Evolutionary conservation across 306 rosid genomes (phyloP), one percentile per base, ranked within the genome.

Genomic region (Malus orientalis): DNA sequence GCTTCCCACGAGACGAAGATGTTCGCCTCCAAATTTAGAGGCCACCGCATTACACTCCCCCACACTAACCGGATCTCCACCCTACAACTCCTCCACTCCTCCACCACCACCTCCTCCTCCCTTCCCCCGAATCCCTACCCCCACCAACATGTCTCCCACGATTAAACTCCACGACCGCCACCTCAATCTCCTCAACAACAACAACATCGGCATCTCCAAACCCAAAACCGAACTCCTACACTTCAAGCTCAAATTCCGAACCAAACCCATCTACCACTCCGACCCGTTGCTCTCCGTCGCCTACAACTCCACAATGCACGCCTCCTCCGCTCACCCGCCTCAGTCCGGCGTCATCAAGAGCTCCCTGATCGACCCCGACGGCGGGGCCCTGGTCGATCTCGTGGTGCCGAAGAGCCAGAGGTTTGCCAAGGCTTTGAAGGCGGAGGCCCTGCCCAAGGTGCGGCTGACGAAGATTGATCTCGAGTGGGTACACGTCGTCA

Each of bases 401-500:
- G 83, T 91, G 82, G 89, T 95, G 75, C 87, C 92, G 2, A 91
- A 91, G 68, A 69, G 79, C 49, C 76, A 82, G 22, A 86, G 92
- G 22, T 86, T 80, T 3, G 61, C 81, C 30, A 89, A 81, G 80
- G n/a, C 20, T 1, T 4, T 58, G 14, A 91, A 89, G 86, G 97
- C 87, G 0, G 89, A 85, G 82, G 72, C 88, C 9, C 72, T 96
- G 76, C 98, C 97, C 0, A 87, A 79, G 76, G 88, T 86, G 74
- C 53, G 69, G 40, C 82, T 96, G 40, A 84, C 91, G 3, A 86
- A 83, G 80, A 85, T 96, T 80, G 99, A 96, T 83, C 67, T 88
- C 23, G 99, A 96, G 81, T 96, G 99, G 99, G 93, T 89, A 47
- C 99, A 92, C 33, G 98, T 96, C 60, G 75, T 96, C 69, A 71